A percentile compares a stretch with the other conserved stretches of the same genome.
phyloP scores from a whole-genome alignment of 78 protist species.

The Parvularia atlantis region DNA sequence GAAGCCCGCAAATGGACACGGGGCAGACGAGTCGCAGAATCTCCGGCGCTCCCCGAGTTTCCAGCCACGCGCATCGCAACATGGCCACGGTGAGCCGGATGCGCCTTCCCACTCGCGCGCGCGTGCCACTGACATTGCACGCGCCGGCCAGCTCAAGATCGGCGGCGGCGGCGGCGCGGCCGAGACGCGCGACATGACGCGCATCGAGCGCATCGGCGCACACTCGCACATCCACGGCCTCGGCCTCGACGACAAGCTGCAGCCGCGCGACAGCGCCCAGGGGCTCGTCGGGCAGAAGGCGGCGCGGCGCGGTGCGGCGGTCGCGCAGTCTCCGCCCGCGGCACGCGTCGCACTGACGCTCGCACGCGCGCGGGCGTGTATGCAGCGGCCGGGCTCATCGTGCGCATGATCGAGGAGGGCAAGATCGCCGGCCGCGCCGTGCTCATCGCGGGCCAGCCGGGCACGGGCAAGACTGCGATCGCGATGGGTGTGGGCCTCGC shows the following conservation, averaged over 20 bases:
- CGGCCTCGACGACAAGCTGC: conserved; percentile 70
- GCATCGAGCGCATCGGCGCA: conserved; percentile 47
- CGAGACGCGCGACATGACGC: conserved; percentile 5
- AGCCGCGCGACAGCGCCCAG: conserved; percentile 9
- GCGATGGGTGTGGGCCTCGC: conserved; percentile 53
- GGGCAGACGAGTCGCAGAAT: too few relatives aligned
- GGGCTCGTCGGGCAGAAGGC: conserved; percentile 86
- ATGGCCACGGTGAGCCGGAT: too few relatives aligned
- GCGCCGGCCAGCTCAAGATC: too few relatives aligned
- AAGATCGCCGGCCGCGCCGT: conserved; percentile 99
- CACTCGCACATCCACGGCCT: conserved; percentile 98
- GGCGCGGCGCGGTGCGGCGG: conserved; percentile 71
- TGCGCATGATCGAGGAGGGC: conserved; percentile 83
- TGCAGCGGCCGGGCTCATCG: conserved; percentile 90
- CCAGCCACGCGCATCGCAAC: too few relatives aligned
- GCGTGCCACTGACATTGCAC: too few relatives aligned
- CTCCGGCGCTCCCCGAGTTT: too few relatives aligned
- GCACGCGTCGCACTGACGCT: too few relatives aligned
- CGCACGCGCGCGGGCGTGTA: too few relatives aligned
- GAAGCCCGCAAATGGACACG: too few relatives aligned
- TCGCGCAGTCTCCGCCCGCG: too few relatives aligned
- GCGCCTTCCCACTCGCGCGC: too few relatives aligned
- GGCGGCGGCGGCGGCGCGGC: too few relatives aligned
- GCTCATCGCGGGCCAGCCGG: conserved; percentile 97
- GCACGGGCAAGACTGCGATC: conserved; percentile 96